A percentile compares a stretch with the other conserved stretches of the same genome.
Evolutionary conservation across 176 grass and related monocot genomes (phyloP).

Genomic region (Oryza longistaminata): DNA sequence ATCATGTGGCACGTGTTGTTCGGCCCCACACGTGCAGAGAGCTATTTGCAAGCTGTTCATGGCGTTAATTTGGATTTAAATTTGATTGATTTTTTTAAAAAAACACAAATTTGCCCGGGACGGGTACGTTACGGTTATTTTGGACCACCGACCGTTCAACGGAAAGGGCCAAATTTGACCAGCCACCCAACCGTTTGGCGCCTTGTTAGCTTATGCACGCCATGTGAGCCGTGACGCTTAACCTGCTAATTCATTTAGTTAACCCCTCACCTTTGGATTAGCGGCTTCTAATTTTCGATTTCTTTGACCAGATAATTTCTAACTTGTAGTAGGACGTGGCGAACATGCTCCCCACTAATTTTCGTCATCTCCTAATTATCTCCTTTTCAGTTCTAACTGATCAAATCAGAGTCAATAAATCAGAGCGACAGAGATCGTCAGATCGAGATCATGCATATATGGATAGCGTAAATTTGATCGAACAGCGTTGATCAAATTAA

Average conservation of each 20-base stretch:
- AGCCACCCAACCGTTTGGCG: conserved; percentile 40
- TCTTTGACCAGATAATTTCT: conserved; percentile 47
- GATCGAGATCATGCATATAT: not conserved
- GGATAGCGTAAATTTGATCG: not conserved
- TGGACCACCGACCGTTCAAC: conserved; percentile 42
- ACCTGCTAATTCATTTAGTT: not conserved
- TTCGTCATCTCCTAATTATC: not conserved
- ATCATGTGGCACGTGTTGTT: conserved; percentile 36
- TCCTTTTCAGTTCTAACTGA: not conserved
- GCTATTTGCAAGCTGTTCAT: conserved; percentile 2
- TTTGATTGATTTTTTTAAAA: not conserved
- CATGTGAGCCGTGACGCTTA: conserved; percentile 56
- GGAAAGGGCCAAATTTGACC: conserved; percentile 56
- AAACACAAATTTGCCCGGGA: not conserved
- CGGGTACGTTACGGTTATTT: conserved; percentile 34
- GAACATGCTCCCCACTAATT: conserved; percentile 42
- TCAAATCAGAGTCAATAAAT: not conserved
- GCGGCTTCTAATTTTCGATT: conserved; percentile 31
- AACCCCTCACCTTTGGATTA: conserved; percentile 11
- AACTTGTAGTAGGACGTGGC: not conserved
- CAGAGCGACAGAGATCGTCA: not conserved
- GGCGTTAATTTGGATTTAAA: not conserved
- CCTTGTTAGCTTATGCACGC: conserved; percentile 40
- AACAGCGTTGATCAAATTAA: not conserved
- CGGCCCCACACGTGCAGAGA: conserved; percentile 36